A percentile compares a stretch with the other conserved stretches of the same genome.
Conservation (phyloP, 371 early-diverging fungal species). For the Mucor indicus region DNA sequence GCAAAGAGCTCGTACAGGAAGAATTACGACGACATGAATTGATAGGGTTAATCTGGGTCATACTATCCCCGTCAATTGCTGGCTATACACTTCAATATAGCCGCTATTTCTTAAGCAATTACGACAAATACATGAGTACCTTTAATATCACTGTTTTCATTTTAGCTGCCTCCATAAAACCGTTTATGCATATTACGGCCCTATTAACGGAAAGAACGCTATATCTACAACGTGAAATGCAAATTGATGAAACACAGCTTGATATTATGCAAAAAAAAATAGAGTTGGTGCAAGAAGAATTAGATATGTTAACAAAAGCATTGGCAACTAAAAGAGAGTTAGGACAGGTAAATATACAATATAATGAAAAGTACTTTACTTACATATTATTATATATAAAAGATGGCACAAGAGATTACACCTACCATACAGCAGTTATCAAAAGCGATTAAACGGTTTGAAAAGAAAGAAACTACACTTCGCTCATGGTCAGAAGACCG, state of each 20-base stretch:
- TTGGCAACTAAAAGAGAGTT: constrained; percentile 67
- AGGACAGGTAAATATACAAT: constrained; percentile 34
- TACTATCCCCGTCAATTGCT: constrained; percentile 58
- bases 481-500: constrained; percentile 58
- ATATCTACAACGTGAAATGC: constrained; percentile 50
- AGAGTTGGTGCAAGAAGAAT: constrained; percentile 37
- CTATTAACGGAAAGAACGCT: constrained; percentile 52
- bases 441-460: constrained; percentile 56
- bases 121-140: constrained; percentile 56
- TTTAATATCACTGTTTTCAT: constrained; percentile 61
- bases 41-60: constrained; percentile 50
- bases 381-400: neutral
- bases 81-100: constrained; percentile 58
- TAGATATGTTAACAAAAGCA: constrained; percentile 50
- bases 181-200: constrained; percentile 45
- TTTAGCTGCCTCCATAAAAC: constrained; percentile 58
- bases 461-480: constrained; percentile 53
- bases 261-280: constrained; percentile 25
- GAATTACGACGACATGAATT: constrained; percentile 57
- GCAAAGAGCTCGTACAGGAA: constrained; percentile 20
- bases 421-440: constrained; percentile 49
- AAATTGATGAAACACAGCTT: constrained; percentile 23
- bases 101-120: constrained; percentile 51
- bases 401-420: constrained; percentile 34
- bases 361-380: neutral